Evolutionary conservation across 768 basidiomycete genomes (phyloP).

Genomic region (Paxillus ammoniavirescens): DNA sequence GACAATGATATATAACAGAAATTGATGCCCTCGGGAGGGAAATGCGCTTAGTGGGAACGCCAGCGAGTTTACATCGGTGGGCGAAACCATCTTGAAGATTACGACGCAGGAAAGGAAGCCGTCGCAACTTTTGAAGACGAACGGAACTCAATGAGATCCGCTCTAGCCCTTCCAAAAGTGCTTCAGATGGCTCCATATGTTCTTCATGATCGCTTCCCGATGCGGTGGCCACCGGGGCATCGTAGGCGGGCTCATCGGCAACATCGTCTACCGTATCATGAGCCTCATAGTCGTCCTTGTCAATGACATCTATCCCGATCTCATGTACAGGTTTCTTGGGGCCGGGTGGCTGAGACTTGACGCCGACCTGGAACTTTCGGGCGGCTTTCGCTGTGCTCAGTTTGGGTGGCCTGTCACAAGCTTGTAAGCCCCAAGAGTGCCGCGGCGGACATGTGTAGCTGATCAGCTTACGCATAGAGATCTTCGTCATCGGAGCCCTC

Average conservation of each 20-base stretch:
- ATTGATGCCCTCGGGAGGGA: constrained; percentile 18
- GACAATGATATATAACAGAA: constrained; percentile 23
- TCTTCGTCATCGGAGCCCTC: constrained; percentile 2
- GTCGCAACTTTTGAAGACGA: constrained; percentile 37
- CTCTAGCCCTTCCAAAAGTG: constrained; percentile 37
- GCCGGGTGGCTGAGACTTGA: constrained; percentile 11
- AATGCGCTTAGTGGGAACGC: constrained; percentile 33
- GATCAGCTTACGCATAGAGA: constrained; percentile 6
- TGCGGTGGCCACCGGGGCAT: background rate
- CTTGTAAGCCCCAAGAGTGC: constrained; percentile 2
- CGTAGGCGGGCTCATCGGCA: constrained; percentile 1
- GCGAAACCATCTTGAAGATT: constrained; percentile 51
- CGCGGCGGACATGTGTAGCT: no score
- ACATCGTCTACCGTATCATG: constrained; percentile 4
- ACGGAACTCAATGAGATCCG: constrained; percentile 28
- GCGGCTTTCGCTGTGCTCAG: constrained; percentile 14
- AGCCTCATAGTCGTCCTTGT: background rate
- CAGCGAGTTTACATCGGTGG: constrained; percentile 37
- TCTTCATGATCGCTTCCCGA: constrained; percentile 17
- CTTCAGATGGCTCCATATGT: constrained; percentile 28
- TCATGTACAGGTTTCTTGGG: background rate
- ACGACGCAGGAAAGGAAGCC: constrained; percentile 57
- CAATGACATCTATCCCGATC: background rate
- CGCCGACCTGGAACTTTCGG: constrained; percentile 10
- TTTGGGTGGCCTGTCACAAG: constrained; percentile 2